These are phyloP conservation scores for Epithele typhae DNA, from an alignment of 768 basidiomycete genomes.

Conservation along the genomic window DNA sequence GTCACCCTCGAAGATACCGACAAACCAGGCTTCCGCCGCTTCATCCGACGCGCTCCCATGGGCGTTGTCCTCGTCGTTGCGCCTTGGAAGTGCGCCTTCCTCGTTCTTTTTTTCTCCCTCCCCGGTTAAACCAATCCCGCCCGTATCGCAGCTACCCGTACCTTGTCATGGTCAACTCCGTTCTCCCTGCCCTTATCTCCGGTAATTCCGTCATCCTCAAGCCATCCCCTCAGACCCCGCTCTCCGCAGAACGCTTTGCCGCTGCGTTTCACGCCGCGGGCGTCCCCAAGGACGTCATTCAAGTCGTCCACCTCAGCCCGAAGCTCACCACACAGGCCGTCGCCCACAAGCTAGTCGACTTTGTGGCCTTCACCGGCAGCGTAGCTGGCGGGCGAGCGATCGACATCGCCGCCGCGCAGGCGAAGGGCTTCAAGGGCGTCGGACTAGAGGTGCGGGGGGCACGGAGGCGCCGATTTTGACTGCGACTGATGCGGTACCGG, in stretches of 20 bases:
- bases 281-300: conserved; percentile 68
- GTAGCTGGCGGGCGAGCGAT: conserved; percentile 76
- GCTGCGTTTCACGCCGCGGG: conserved; percentile 69
- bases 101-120: background rate
- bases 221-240: conserved; percentile 94
- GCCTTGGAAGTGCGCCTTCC: conserved; percentile 78
- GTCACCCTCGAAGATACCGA: conserved; percentile 72
- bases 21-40: conserved; percentile 78
- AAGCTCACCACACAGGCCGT: conserved; percentile 56
- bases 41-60: conserved; percentile 77
- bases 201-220: conserved; percentile 92
- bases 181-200: conserved; percentile 86
- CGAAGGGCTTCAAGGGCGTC: conserved; percentile 78
- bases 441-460: conserved; percentile 62
- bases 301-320: conserved; percentile 72
- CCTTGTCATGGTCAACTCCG: conserved; percentile 85
- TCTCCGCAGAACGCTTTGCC: conserved; percentile 78
- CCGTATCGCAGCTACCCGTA: conserved; percentile 67
- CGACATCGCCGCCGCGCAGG: conserved; percentile 61
- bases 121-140: too few relatives aligned
- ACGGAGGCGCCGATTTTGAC: background rate
- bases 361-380: conserved; percentile 89
- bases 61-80: conserved; percentile 87
- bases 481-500: conserved; percentile 7
- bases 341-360: conserved; percentile 64